phyloP scores from a whole-genome alignment of 805 yeast genomes.

The Yamadazyma sp. region DNA sequence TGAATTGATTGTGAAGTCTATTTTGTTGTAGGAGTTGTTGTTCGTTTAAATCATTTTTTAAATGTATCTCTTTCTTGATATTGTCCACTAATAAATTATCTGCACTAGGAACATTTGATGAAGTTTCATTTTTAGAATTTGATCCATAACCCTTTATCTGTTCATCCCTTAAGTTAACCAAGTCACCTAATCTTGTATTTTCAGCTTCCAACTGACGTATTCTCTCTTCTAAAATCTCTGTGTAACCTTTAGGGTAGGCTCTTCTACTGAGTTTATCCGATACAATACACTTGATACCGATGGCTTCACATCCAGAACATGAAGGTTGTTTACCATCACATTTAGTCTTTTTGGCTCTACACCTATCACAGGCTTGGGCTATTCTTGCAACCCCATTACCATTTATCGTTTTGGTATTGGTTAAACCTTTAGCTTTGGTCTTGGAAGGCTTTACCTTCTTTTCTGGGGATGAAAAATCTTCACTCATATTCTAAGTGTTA shows the following conservation, averaged over 20 bases:
- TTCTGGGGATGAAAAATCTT: neutral
- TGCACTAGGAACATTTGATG: neutral
- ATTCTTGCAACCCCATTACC: constrained; percentile 63
- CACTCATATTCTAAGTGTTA: too few species aligned
- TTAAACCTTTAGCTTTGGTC: constrained; percentile 10
- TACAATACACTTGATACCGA: constrained; percentile 86
- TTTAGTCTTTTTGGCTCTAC: constrained; percentile 74
- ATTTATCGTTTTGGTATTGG: constrained; percentile 46
- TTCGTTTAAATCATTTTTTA: neutral
- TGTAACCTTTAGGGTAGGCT: constrained; percentile 89
- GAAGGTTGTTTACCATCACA: constrained; percentile 71
- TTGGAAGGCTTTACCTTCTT: constrained; percentile 5
- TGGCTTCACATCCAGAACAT: constrained; percentile 79
- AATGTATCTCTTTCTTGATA: too few species aligned
- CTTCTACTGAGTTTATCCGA: constrained; percentile 81
- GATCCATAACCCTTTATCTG: constrained; percentile 38
- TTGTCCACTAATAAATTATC: too few species aligned
- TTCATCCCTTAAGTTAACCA: constrained; percentile 63
- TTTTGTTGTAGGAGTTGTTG: neutral
- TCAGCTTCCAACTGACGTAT: constrained; percentile 84
- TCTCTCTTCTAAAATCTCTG: constrained; percentile 84
- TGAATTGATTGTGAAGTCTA: neutral
- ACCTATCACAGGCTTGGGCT: constrained; percentile 90
- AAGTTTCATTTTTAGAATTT: neutral
- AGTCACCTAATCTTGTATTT: constrained; percentile 63